These are phyloP conservation scores for Trichoderma simmonsii DNA, from an alignment of 2,329 filamentous ascomycete species.

Conservation along the genomic window DNA sequence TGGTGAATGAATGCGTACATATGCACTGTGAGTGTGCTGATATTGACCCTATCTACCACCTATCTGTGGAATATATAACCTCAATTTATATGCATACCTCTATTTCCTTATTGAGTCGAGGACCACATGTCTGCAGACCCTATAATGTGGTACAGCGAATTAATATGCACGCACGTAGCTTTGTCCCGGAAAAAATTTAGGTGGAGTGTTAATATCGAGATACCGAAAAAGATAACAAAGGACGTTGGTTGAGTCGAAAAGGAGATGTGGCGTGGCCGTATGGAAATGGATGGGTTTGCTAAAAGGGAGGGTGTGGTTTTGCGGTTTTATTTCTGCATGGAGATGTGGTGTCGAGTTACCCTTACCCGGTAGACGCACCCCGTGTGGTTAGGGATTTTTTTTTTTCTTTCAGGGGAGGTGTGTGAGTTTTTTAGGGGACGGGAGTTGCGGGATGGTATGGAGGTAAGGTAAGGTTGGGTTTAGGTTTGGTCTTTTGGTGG, in stretches of 20 bases:
- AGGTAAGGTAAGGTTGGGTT: background rate
- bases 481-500: too few relatives aligned
- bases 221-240: background rate
- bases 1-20: background rate
- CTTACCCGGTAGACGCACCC: background rate
- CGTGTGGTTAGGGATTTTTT: background rate
- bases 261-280: conserved; percentile 12
- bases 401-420: background rate
- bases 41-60: background rate
- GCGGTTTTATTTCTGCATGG: background rate
- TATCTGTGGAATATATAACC: too few relatives aligned
- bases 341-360: background rate
- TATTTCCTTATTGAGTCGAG: background rate
- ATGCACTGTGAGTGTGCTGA: background rate
- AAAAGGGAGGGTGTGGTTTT: background rate
- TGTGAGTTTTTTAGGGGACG: background rate
- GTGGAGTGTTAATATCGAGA: conserved; percentile 14
- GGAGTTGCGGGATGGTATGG: background rate
- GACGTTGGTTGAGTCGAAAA: background rate
- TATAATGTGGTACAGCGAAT: background rate
- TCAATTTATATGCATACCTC: background rate
- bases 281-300: background rate
- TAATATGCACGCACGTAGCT: background rate
- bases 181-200: background rate
- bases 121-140: background rate